Base-by-base conservation (phyloP, 2,329 filamentous ascomycete species). In the Arthrobotrys entomopaga region DNA sequence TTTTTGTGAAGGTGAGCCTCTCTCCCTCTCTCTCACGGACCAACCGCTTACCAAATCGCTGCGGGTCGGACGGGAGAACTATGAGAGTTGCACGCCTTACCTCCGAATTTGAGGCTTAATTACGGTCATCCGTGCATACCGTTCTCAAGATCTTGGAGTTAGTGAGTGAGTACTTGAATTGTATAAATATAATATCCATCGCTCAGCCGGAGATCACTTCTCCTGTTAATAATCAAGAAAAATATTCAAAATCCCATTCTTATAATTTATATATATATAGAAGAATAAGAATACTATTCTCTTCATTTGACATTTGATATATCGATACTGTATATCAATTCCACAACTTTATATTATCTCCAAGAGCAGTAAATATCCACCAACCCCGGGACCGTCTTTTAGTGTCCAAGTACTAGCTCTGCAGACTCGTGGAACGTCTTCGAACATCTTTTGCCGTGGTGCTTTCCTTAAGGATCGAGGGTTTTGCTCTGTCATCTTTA, bases 41-140 rank as follows among this genome's bases (percentile, higher is more conserved):
- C 67, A 60, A n/a, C 46, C 60, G 61, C 69, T 73, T 66, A 73
- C 61, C 69, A 73, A 73, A 61, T 66, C 56, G 49, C 38, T 63
- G 61, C 48, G 59, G 66, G 16, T 71, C 52, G 58, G 66, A 59
- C 66, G 59, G 52, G 66, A n/a, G 59, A 38, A 38, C 46, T 49
- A 26, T 46, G 42, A 46, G 40, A 50, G 57, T 70, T 67, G 54
- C 54, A 53, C 65, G 65, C 65, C 58, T 70, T 70, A 70, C 65
- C 40, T 70, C 57, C 65, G 65, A 58, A n/a, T 56, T 56, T 64
- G 65, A 70, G 65, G 65, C 65, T 70, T 64, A 52, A 57, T 29
- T 8, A 34, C 7, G 22, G 40, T 70, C 65, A 61, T 63, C 57
- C 24, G 42, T 60, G 22, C 54, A 24, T 34, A 43, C 50, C 0